phyloP scores from a whole-genome alignment of 345 rosid species.

The Psidium guajava region DNA sequence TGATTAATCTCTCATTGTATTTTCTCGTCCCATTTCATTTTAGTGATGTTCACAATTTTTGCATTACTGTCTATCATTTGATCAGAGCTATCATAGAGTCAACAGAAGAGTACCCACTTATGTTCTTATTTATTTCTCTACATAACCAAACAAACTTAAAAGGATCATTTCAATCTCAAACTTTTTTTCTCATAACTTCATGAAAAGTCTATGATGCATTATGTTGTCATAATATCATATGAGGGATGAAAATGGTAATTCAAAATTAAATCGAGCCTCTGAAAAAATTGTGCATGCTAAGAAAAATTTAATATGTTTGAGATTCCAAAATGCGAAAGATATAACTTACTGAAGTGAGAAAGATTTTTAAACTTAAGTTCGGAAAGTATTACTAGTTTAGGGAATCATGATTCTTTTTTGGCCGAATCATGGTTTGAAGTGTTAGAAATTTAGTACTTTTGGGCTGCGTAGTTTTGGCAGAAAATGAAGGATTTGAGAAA shows the following conservation, averaged over 20 bases:
- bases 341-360: neutral
- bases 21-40: neutral
- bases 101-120: neutral
- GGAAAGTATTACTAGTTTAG: neutral
- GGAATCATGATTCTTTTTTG: too few species aligned
- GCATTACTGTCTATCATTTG: neutral
- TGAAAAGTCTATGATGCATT: neutral
- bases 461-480: too few species aligned
- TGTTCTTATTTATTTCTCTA: neutral
- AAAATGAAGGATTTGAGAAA: too few species aligned
- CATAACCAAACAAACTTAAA: neutral
- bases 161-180: neutral
- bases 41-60: neutral
- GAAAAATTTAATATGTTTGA: neutral
- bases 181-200: neutral
- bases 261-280: neutral
- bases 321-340: rapidly evolving
- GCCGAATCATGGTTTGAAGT: too few species aligned
- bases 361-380: neutral
- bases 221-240: neutral
- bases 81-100: neutral
- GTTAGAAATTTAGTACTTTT: too few species aligned
- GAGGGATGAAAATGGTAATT: neutral
- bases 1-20: neutral
- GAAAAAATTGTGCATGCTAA: neutral